Conservation (phyloP, 164 flowering plant genomes). For the Vitis rupestris region DNA sequence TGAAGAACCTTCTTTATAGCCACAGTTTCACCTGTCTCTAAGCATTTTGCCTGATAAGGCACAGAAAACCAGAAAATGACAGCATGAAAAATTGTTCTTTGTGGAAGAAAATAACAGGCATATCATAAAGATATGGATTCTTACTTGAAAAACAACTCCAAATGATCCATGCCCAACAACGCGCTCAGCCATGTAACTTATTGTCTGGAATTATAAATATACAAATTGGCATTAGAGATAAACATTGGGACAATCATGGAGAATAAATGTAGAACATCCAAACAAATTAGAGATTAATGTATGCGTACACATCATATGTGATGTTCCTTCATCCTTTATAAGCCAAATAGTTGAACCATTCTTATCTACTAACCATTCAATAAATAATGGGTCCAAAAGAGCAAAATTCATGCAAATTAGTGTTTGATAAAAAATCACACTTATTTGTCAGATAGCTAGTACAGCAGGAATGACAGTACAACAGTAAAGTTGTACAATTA, state of each 20-base stretch:
- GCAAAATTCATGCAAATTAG: background rate
- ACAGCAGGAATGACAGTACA: background rate
- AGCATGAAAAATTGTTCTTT: background rate
- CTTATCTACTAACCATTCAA: too few relatives aligned
- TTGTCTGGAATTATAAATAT: constrained; percentile 36
- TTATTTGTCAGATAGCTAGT: background rate
- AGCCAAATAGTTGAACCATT: too few relatives aligned
- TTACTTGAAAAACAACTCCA: constrained; percentile 81
- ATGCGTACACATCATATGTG: background rate
- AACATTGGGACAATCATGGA: background rate
- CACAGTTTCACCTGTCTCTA: constrained; percentile 69
- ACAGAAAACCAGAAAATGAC: background rate
- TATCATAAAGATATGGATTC: background rate
- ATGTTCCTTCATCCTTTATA: too few relatives aligned
- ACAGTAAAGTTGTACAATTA: background rate
- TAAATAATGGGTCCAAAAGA: background rate
- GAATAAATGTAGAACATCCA: background rate
- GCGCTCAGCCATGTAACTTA: constrained; percentile 74
- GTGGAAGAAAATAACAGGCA: background rate
- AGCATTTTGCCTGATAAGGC: constrained; percentile 65
- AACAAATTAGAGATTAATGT: background rate
- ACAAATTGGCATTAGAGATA: background rate
- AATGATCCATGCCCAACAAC: constrained; percentile 75
- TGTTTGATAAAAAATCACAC: background rate
- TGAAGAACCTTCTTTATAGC: constrained; percentile 72